Conservation (phyloP, 148 eudicot species). For the Vaccinium myrtillus region DNA sequence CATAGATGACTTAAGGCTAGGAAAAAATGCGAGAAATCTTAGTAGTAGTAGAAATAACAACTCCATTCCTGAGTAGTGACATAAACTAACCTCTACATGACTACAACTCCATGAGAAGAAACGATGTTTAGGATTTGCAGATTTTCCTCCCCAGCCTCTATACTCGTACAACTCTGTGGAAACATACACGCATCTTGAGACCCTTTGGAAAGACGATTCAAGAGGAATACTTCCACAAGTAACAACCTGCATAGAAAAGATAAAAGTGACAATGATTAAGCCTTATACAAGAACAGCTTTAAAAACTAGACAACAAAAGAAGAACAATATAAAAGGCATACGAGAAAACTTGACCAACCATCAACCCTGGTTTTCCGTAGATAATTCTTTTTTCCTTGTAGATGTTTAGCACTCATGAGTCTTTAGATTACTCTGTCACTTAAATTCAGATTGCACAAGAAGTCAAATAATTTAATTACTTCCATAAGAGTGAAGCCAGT, state of each 20-base stretch:
- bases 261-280: neutral
- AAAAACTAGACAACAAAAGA: neutral
- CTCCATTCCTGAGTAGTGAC: neutral
- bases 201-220: slow-evolving; percentile 83
- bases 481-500: too few relatives aligned
- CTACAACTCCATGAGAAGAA: slow-evolving; percentile 89
- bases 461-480: neutral
- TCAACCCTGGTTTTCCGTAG: neutral
- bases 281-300: neutral
- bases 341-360: neutral
- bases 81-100: slow-evolving; percentile 72
- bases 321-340: neutral
- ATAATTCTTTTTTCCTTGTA: neutral
- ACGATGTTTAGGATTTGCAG: slow-evolving; percentile 67
- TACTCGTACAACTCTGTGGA: slow-evolving; percentile 84
- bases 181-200: slow-evolving; percentile 76
- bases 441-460: neutral
- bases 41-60: neutral
- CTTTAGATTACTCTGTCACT: neutral
- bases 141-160: slow-evolving; percentile 80
- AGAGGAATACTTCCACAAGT: slow-evolving; percentile 96
- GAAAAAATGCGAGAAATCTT: neutral
- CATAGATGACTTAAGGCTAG: neutral
- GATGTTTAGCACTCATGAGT: neutral
- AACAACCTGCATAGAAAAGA: slow-evolving; percentile 57